Percentiles rank a stretch among this genome's conserved stretches.
Conservation (phyloP, 805 yeast species). For the Candida quercuum region DNA sequence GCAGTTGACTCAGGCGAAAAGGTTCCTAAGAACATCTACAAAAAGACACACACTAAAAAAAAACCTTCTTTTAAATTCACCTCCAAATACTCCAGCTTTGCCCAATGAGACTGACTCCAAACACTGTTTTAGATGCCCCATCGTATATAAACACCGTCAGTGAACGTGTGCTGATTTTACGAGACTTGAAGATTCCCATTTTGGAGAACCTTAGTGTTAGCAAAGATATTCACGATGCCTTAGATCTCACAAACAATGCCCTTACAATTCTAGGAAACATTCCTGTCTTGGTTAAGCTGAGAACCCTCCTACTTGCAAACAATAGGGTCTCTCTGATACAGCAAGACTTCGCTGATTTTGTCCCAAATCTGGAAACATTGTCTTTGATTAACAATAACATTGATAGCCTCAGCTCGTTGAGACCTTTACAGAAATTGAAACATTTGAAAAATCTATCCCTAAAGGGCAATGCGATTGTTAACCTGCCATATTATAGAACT, state of each 20-base stretch:
- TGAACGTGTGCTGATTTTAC: conserved; percentile 36
- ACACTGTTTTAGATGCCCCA: conserved; percentile 43
- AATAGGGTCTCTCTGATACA: conserved; percentile 50
- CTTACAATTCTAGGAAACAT: conserved; percentile 48
- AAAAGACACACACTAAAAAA: too few species aligned
- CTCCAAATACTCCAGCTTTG: too few species aligned
- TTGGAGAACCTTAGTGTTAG: conserved; percentile 40
- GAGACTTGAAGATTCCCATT: conserved; percentile 35
- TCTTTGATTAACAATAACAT: conserved; percentile 50
- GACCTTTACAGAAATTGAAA: conserved; percentile 32
- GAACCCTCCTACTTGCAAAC: conserved; percentile 54
- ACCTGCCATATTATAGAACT: conserved; percentile 48
- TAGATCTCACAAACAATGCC: conserved; percentile 77
- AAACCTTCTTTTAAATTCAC: too few species aligned
- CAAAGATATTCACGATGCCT: conserved; percentile 37
- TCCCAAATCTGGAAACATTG: conserved; percentile 47
- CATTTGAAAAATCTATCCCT: conserved; percentile 45
- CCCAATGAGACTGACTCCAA: conserved; percentile 54
- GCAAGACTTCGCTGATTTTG: conserved; percentile 24
- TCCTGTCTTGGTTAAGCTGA: conserved; percentile 38
- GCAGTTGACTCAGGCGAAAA: too few species aligned
- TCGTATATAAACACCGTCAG: conserved; percentile 38
- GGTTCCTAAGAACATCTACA: too few species aligned
- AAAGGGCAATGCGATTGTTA: conserved; percentile 52
- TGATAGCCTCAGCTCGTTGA: conserved; percentile 37